These are phyloP conservation scores for Tagetes patula DNA, from an alignment of 129 eudicot genomes.

Conservation along the genomic window DNA sequence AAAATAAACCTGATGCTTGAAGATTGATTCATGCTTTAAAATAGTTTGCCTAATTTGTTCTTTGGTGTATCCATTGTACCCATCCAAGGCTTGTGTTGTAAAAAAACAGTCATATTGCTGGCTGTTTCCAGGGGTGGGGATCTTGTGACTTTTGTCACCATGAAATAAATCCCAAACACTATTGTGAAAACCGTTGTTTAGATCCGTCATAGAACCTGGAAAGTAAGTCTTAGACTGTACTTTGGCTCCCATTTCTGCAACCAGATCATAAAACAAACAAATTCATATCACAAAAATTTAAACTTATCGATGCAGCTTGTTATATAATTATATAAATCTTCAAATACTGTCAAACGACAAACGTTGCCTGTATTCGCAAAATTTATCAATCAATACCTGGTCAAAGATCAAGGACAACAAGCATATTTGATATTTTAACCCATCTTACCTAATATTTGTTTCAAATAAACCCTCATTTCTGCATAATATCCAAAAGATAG, in stretches of 20 bases:
- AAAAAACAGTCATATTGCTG: constrained; percentile 33
- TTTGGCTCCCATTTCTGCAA: constrained; percentile 78
- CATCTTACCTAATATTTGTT: not conserved
- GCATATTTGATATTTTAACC: not conserved
- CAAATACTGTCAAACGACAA: too few species aligned
- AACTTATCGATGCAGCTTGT: not conserved
- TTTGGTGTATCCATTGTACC: constrained; percentile 34
- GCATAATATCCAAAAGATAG: not conserved
- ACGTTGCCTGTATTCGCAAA: too few species aligned
- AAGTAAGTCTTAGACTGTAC: constrained; percentile 51
- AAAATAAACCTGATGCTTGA: constrained; percentile 61
- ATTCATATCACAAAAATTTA: constrained; percentile 7
- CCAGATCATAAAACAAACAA: constrained; percentile 26
- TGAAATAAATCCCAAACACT: constrained; percentile 46
- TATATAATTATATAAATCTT: too few species aligned
- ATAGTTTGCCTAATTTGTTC: constrained; percentile 63
- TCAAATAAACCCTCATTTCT: constrained; percentile 4
- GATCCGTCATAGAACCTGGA: constrained; percentile 46
- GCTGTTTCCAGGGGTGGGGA: constrained; percentile 25
- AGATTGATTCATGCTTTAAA: constrained; percentile 65
- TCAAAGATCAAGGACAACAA: too few species aligned
- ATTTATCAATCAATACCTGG: too few species aligned
- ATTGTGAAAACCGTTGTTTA: constrained; percentile 40
- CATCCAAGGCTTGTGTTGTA: constrained; percentile 36
- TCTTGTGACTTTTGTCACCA: constrained; percentile 37